Percentiles rank a stretch among this genome's conserved stretches.
Conservation (phyloP, 2,329 filamentous ascomycete genomes). For the Calonectria ilicicola region DNA sequence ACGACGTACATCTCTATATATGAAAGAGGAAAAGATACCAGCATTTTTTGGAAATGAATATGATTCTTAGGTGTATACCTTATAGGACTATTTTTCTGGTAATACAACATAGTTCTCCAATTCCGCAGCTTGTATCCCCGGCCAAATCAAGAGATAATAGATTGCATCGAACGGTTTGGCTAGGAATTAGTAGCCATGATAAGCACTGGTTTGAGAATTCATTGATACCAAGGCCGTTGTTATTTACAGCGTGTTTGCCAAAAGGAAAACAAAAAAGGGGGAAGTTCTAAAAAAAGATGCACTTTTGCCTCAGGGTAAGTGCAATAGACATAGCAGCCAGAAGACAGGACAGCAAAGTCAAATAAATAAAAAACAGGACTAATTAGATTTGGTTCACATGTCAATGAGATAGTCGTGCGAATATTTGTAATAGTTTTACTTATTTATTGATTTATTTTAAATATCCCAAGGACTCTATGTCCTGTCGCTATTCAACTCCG, state of each 20-base stretch:
- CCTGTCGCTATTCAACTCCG: constrained; percentile 21
- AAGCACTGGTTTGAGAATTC: not conserved
- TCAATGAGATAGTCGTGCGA: too few relatives aligned
- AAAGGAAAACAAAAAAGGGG: too few relatives aligned
- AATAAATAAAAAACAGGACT: too few relatives aligned
- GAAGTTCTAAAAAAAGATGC: too few relatives aligned
- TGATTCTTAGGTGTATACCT: not conserved
- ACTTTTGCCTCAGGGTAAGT: too few relatives aligned
- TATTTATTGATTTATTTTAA: constrained; percentile 10
- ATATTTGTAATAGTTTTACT: not conserved
- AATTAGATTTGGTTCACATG: not conserved
- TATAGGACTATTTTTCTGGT: not conserved
- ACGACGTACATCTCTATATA: constrained; percentile 6
- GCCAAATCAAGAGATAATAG: not conserved
- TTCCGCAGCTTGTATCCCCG: not conserved
- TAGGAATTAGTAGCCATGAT: not conserved
- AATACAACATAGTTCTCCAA: not conserved
- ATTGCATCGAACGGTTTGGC: not conserved
- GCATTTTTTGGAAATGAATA: not conserved
- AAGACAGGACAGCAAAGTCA: too few relatives aligned
- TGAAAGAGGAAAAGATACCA: not conserved
- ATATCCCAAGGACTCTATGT: constrained; percentile 12
- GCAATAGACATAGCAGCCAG: too few relatives aligned
- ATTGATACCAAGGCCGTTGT: not conserved
- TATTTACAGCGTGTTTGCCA: too few relatives aligned